Evolutionary conservation across 1,284 basidiomycete species (phyloP).

Genomic region (Cryptococcus neoformans): DNA sequence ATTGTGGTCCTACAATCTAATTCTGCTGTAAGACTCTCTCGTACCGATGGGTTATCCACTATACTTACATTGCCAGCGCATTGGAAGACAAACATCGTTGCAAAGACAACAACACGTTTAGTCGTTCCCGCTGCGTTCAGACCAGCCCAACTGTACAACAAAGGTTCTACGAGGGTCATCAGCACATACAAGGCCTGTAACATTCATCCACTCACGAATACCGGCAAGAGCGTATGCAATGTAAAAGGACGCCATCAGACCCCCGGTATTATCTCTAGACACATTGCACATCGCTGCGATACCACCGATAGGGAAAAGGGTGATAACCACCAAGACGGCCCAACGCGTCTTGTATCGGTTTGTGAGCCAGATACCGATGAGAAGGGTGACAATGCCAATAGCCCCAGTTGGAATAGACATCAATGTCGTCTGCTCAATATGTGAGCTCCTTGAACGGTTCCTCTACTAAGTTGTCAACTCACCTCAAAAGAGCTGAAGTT

Average conservation of each 20-base stretch:
- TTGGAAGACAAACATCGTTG: slow-evolving; percentile 32
- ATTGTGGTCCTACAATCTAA: slow-evolving; percentile 37
- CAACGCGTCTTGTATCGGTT: slow-evolving; percentile 55
- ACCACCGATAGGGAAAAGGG: slow-evolving; percentile 41
- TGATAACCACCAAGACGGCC: slow-evolving; percentile 52
- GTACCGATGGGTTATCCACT: too few species aligned
- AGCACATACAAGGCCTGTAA: too few species aligned
- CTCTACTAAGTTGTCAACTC: neutral
- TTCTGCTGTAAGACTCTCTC: neutral
- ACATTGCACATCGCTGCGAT: slow-evolving; percentile 36
- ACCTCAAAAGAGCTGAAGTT: neutral
- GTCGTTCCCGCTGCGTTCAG: slow-evolving; percentile 41
- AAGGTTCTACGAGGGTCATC: slow-evolving; percentile 16
- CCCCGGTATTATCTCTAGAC: slow-evolving; percentile 19
- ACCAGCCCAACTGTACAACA: slow-evolving; percentile 39
- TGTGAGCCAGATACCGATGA: slow-evolving; percentile 51
- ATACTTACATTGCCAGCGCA: slow-evolving; percentile 22
- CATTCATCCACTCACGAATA: slow-evolving; percentile 13
- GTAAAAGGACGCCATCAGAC: slow-evolving; percentile 39
- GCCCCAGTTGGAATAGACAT: slow-evolving; percentile 53
- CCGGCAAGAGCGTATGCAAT: slow-evolving; percentile 34
- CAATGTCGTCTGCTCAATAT: slow-evolving; percentile 45
- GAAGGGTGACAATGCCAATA: slow-evolving; percentile 53
- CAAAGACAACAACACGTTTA: slow-evolving; percentile 40
- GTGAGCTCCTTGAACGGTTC: slow-evolving; percentile 25